Percentiles rank a stretch among this genome's conserved stretches.
These are phyloP conservation scores for Petunia axillaris DNA, from an alignment of 257 asterid species.

Conservation along the genomic window DNA sequence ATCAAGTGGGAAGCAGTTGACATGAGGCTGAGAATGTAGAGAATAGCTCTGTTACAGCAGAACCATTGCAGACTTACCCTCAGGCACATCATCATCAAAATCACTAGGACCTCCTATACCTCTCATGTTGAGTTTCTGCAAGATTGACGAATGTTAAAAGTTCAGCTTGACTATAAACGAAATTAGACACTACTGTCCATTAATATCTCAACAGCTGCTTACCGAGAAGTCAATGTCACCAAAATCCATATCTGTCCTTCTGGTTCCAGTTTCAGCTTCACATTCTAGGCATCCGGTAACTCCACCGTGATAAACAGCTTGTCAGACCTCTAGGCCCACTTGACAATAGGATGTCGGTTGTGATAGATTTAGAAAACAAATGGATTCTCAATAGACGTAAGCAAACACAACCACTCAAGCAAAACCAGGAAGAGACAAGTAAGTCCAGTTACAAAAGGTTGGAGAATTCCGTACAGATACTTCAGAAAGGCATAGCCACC, in stretches of 20 bases:
- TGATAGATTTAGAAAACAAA: conserved; percentile 1
- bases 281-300: conserved; percentile 72
- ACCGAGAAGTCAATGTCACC: conserved; percentile 63
- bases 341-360: conserved; percentile 69
- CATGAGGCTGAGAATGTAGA: background rate
- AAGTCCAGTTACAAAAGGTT: background rate
- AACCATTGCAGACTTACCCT: conserved; percentile 35
- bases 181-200: background rate
- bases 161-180: background rate
- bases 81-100: conserved; percentile 39
- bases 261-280: conserved; percentile 65
- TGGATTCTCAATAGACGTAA: background rate
- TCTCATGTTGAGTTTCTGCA: conserved; percentile 55
- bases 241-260: conserved; percentile 54
- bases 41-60: background rate
- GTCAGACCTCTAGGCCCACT: conserved; percentile 78
- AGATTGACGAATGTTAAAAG: background rate
- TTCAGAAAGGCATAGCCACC: background rate
- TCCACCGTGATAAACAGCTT: conserved; percentile 59
- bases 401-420: background rate
- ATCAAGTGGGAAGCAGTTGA: background rate
- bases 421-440: background rate
- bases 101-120: conserved; percentile 44
- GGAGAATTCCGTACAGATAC: background rate
- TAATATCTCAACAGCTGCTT: conserved; percentile 25